Base-by-base conservation (phyloP, 805 yeast genomes). In the Ogataea siamensis region DNA sequence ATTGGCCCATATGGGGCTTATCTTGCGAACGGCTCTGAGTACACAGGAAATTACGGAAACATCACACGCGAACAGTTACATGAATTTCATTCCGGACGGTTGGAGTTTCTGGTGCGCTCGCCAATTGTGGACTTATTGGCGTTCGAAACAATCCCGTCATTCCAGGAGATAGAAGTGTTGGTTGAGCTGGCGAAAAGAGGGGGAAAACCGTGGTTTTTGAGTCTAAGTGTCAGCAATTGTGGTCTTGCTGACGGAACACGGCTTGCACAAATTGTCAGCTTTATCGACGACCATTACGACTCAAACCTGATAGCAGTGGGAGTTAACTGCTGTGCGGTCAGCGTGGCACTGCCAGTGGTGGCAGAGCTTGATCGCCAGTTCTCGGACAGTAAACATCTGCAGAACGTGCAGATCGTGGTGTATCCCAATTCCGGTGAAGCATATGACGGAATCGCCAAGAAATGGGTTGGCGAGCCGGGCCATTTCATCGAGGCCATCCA, bases 361-460 rank as follows among this genome's bases (percentile, higher is more conserved):
- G 39, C 47, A 13, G 60, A 52, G 13, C 34, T 58, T 18, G 45
- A 43, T 28, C 34, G 5, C 25, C 51, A 32, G 16, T 30, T 50
- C 17, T 30, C 33, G 15, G 30, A 35, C 22, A 42, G 30, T 32
- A 34, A 27, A 29, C 46, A 50, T 18, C 32, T 46, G 9, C 25
- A 31, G 5, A 32, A 46, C 3, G 29, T 66, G 21, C 75, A 78
- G 4, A 51, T 81, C 19, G 55, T 81, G 3, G 70, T 77, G 2
- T 85, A 84, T 55, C 94, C 95, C 7, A 86, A 86, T 58, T 76
- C 85, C 30, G 93, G 93, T 2, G 87, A 80, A 52, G 56, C 66
- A 7, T 82, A 80, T 53, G 78, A 79, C 49, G 73, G 71, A 21
- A 47, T 49, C 6, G 63, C 64, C 8, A 68, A 73, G 41, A 50